Conservation (phyloP, 2,329 filamentous ascomycete genomes). For the Cryphonectria carpinicola region DNA sequence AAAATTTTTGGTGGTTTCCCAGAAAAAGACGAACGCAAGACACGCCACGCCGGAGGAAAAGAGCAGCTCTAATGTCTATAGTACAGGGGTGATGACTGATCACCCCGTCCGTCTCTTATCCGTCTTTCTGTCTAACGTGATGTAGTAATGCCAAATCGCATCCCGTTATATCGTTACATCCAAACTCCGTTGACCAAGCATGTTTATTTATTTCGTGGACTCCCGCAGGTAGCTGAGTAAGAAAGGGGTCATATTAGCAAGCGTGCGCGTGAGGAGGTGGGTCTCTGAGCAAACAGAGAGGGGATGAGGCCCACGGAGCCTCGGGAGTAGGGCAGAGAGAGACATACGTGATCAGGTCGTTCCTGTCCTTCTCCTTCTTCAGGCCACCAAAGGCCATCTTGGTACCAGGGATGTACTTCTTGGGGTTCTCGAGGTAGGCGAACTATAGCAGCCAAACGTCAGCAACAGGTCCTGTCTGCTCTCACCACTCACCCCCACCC, state of each 20-base stretch:
- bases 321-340: not conserved
- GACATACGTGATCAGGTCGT: constrained; percentile 95
- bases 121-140: constrained; percentile 31
- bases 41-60: constrained; percentile 27
- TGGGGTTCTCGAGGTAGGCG: constrained; percentile 99
- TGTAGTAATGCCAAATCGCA: constrained; percentile 33
- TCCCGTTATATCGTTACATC: constrained; percentile 29
- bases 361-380: constrained; percentile 99
- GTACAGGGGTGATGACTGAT: constrained; percentile 23
- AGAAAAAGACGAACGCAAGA: constrained; percentile 26
- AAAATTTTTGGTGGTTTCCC: not conserved
- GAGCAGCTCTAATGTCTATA: constrained; percentile 31
- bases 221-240: constrained; percentile 66
- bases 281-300: not conserved
- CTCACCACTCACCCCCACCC: not conserved
- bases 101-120: constrained; percentile 23
- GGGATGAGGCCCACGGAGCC: not conserved
- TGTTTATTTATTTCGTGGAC: constrained; percentile 65
- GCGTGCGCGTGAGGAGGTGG: not conserved
- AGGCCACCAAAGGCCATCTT: constrained; percentile 99
- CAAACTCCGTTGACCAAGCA: constrained; percentile 15
- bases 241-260: constrained; percentile 14
- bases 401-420: constrained; percentile 99
- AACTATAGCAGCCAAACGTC: constrained; percentile 55
- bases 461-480: not conserved